Percentiles rank a stretch among this genome's conserved stretches.
These are phyloP conservation scores for Trebouxia sp. DNA, from an alignment of 139 green algal species.

Conservation along the genomic window DNA sequence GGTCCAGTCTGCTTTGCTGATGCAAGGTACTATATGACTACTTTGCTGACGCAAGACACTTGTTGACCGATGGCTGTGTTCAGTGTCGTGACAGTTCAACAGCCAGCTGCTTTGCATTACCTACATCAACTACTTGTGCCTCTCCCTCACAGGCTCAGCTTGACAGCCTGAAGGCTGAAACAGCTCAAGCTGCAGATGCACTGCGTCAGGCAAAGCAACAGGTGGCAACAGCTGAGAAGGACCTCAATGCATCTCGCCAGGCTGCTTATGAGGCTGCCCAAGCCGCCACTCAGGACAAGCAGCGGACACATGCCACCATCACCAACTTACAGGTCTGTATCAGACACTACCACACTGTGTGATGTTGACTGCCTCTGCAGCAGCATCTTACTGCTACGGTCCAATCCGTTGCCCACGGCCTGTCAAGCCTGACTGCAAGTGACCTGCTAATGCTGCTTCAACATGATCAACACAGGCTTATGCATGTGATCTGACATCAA, in stretches of 20 bases:
- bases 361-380: neutral
- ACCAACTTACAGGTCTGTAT: constrained; percentile 4
- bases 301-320: neutral
- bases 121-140: no score
- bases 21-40: no score
- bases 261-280: constrained; percentile 4
- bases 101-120: no score
- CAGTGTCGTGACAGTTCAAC: no score
- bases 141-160: neutral
- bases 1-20: no score
- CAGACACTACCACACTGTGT: no score
- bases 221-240: neutral
- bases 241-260: neutral
- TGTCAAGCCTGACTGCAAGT: no score
- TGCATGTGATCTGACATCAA: neutral
- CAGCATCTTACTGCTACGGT: neutral
- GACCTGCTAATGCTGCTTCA: no score
- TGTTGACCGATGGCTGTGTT: no score
- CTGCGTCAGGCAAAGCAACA: neutral
- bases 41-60: no score
- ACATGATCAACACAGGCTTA: no score
- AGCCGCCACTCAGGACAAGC: neutral
- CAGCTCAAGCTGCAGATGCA: neutral
- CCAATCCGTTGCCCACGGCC: no score
- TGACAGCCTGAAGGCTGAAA: neutral